Conservation (phyloP, 2,329 filamentous ascomycete species). For the Didymella sp. region DNA sequence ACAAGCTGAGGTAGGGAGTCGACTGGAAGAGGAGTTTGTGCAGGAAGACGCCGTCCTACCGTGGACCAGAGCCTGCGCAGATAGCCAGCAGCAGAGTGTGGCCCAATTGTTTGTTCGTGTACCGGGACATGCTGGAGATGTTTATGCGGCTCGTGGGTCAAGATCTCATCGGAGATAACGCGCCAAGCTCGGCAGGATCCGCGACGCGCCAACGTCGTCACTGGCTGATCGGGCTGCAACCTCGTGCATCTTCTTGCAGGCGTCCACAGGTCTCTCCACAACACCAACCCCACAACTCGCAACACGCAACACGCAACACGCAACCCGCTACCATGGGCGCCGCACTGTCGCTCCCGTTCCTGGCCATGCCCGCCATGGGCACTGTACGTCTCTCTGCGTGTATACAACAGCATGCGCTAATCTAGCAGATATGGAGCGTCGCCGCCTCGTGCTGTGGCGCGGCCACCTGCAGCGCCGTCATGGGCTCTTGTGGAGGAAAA, state of each 20-base stretch:
- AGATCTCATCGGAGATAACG: constrained; percentile 30
- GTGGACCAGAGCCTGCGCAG: no score
- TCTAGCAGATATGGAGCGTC: constrained; percentile 76
- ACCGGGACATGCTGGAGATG: no score
- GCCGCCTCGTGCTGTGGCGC: constrained; percentile 94
- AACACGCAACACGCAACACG: constrained; percentile 13
- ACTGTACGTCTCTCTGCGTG: constrained; percentile 67
- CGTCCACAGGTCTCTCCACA: constrained; percentile 8
- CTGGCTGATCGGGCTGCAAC: constrained; percentile 22
- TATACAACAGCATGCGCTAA: no score
- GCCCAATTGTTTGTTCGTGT: no score
- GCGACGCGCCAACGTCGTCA: constrained; percentile 16
- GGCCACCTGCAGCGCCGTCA: constrained; percentile 94
- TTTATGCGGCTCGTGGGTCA: not conserved
- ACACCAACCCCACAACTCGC: constrained; percentile 11
- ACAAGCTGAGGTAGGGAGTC: not conserved
- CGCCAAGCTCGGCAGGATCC: constrained; percentile 25
- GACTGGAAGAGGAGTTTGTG: no score
- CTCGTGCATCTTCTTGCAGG: constrained; percentile 18
- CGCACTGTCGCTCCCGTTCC: constrained; percentile 83
- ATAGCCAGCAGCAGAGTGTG: no score
- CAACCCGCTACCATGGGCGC: constrained; percentile 74
- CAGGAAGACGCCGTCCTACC: no score
- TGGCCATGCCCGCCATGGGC: constrained; percentile 85
- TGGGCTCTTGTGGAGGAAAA: constrained; percentile 87